Conservation (phyloP, 1,284 basidiomycete species). For the Naganishia cerealis region DNA sequence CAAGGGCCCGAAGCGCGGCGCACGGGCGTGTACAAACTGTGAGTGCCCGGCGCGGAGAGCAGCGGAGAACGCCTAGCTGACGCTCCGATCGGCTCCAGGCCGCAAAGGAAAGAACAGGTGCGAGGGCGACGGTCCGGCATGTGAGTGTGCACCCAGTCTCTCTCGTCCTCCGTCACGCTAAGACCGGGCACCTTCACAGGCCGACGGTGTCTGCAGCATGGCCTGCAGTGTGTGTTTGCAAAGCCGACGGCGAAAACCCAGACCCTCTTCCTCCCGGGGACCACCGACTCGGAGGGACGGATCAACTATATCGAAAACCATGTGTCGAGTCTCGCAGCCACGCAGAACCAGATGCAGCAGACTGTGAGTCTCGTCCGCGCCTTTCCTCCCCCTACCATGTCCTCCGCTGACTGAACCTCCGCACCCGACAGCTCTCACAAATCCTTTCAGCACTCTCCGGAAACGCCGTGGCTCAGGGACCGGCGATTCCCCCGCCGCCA, state of each 20-base stretch:
- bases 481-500: constrained; percentile 38
- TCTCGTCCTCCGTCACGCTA: constrained; percentile 43
- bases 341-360: constrained; percentile 51
- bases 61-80: background rate
- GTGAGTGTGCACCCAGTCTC: constrained; percentile 10
- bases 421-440: constrained; percentile 44
- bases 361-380: constrained; percentile 38
- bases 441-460: constrained; percentile 47
- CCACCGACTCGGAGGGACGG: constrained; percentile 32
- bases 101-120: constrained; percentile 89
- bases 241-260: constrained; percentile 65
- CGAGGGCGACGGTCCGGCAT: constrained; percentile 65
- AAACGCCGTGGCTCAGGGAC: constrained; percentile 16
- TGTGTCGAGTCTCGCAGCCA: constrained; percentile 45
- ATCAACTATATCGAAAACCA: constrained; percentile 47
- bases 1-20: constrained; percentile 46
- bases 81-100: constrained; percentile 49
- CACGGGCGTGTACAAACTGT: constrained; percentile 53
- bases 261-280: background rate
- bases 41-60: constrained; percentile 32
- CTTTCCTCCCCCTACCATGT: background rate
- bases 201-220: constrained; percentile 80
- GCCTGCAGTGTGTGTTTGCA: constrained; percentile 82
- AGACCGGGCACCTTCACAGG: constrained; percentile 52
- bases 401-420: background rate